phyloP scores from a whole-genome alignment of 2,329 filamentous ascomycete species.

The Acephala macrosclerotiorum region DNA sequence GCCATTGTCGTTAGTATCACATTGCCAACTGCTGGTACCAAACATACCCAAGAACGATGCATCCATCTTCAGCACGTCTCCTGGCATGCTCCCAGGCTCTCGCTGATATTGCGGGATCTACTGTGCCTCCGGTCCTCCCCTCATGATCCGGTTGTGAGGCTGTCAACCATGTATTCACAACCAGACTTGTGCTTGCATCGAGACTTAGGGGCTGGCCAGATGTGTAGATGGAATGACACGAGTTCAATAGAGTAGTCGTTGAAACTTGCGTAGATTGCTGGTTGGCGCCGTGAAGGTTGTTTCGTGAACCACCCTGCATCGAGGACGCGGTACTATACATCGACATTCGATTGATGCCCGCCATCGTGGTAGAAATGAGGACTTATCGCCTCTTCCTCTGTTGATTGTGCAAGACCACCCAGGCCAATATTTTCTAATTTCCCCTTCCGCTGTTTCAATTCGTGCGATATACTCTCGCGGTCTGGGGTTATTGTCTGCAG shows the following conservation, averaged over 20 bases:
- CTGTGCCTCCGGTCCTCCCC: slow-evolving; percentile 75
- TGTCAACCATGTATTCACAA: slow-evolving; percentile 95
- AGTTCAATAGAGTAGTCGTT: slow-evolving; percentile 90
- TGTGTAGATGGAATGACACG: slow-evolving; percentile 88
- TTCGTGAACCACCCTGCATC: slow-evolving; percentile 58
- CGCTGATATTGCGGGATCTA: slow-evolving; percentile 79
- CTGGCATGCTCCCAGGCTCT: slow-evolving; percentile 97
- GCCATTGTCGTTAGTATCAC: slow-evolving; percentile 23
- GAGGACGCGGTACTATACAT: slow-evolving; percentile 74
- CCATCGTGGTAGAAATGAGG: slow-evolving; percentile 36
- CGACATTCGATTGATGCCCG: slow-evolving; percentile 52
- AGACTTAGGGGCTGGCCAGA: slow-evolving; percentile 83
- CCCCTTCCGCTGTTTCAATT: slow-evolving; percentile 6
- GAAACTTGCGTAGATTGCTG: slow-evolving; percentile 83
- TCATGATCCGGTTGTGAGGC: slow-evolving; percentile 74
- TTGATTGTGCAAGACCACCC: slow-evolving; percentile 28
- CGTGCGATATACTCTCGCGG: neutral
- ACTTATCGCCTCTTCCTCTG: slow-evolving; percentile 28
- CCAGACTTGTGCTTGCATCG: slow-evolving; percentile 88
- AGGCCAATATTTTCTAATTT: slow-evolving; percentile 9
- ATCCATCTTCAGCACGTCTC: slow-evolving; percentile 92
- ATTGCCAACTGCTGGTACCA: neutral
- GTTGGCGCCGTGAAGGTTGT: slow-evolving; percentile 59
- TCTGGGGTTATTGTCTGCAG: neutral
- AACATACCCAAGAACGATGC: slow-evolving; percentile 84